Percentiles rank a stretch among this genome's conserved stretches.
phyloP scores from a whole-genome alignment of 1,139 yeast genomes.

The Sugiyamaella japonica region DNA sequence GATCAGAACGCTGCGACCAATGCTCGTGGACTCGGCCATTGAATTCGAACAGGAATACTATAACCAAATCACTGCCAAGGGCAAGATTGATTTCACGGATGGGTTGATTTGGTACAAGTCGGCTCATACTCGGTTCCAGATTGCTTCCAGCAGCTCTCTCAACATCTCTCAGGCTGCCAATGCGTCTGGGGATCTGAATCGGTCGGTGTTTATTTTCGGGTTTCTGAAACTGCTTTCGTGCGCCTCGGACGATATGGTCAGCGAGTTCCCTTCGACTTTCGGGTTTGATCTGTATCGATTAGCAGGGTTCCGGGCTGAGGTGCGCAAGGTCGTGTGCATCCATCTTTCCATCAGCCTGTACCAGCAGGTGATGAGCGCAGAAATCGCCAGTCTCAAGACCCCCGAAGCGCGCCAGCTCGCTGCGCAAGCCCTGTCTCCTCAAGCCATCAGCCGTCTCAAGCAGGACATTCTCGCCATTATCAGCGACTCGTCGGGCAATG shows the following conservation, averaged over 20 bases:
- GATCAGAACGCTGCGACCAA: slow-evolving; percentile 80
- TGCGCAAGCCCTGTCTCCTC: slow-evolving; percentile 20
- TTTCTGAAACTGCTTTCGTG: slow-evolving; percentile 68
- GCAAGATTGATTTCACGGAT: slow-evolving; percentile 64
- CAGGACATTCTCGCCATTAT: slow-evolving; percentile 74
- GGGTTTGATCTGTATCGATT: slow-evolving; percentile 87
- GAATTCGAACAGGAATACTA: slow-evolving; percentile 90
- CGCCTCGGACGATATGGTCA: slow-evolving; percentile 63
- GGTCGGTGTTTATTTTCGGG: slow-evolving; percentile 47
- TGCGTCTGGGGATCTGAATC: slow-evolving; percentile 21
- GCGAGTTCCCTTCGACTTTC: slow-evolving; percentile 80
- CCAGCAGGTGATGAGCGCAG: slow-evolving; percentile 60
- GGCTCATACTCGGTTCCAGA: slow-evolving; percentile 3
- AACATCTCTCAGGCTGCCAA: slow-evolving; percentile 2
- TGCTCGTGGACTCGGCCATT: slow-evolving; percentile 83
- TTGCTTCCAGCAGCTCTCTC: slow-evolving; percentile 23
- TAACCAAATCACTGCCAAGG: slow-evolving; percentile 63
- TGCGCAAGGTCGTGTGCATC: slow-evolving; percentile 79
- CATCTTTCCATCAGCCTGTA: slow-evolving; percentile 72
- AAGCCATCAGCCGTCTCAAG: slow-evolving; percentile 43
- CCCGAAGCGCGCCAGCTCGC: slow-evolving; percentile 18
- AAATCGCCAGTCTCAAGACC: slow-evolving; percentile 25
- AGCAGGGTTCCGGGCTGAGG: slow-evolving; percentile 76
- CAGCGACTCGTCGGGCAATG: slow-evolving; percentile 80
- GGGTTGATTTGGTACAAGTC: slow-evolving; percentile 60